These are phyloP conservation scores for Globisporangium emineosum DNA, from an alignment of 352 stramenopile genomes.

Conservation along the genomic window DNA sequence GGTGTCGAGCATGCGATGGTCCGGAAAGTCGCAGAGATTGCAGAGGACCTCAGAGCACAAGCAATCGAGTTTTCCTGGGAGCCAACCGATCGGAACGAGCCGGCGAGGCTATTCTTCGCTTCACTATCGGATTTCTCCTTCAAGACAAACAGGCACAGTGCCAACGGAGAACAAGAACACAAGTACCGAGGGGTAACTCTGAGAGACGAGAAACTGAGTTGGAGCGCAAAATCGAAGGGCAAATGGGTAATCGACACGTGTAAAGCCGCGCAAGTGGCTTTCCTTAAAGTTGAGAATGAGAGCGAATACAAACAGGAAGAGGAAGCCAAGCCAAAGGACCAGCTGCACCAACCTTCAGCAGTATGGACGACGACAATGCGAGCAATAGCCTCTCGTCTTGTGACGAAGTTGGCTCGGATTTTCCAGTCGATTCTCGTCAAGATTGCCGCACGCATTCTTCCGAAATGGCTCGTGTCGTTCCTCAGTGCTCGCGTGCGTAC, in stretches of 20 bases:
- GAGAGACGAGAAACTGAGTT: slow-evolving; percentile 6
- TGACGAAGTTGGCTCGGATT: background rate
- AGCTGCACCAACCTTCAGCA: slow-evolving; percentile 1
- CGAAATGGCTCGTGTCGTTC: slow-evolving; percentile 3
- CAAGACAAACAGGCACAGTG: background rate
- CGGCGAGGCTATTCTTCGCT: slow-evolving; percentile 51
- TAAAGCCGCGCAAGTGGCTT: slow-evolving; percentile 5
- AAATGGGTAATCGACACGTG: slow-evolving; percentile 7
- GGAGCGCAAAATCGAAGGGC: slow-evolving; percentile 7
- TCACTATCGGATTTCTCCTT: slow-evolving; percentile 19
- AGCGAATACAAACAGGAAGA: background rate
- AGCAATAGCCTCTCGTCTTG: background rate
- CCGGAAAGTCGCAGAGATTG: slow-evolving; percentile 39
- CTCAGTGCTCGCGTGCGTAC: background rate
- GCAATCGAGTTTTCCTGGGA: slow-evolving; percentile 48
- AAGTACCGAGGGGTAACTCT: background rate
- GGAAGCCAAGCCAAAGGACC: background rate
- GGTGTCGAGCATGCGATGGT: slow-evolving; percentile 71
- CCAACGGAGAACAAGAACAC: background rate
- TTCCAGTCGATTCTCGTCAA: background rate
- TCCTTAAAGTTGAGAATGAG: background rate
- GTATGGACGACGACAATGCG: background rate
- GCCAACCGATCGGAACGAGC: slow-evolving; percentile 63
- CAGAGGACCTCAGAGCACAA: slow-evolving; percentile 12
- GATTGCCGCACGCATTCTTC: background rate